phyloP scores from a whole-genome alignment of 1,139 yeast genomes.

The Arxiozyma telluris region DNA sequence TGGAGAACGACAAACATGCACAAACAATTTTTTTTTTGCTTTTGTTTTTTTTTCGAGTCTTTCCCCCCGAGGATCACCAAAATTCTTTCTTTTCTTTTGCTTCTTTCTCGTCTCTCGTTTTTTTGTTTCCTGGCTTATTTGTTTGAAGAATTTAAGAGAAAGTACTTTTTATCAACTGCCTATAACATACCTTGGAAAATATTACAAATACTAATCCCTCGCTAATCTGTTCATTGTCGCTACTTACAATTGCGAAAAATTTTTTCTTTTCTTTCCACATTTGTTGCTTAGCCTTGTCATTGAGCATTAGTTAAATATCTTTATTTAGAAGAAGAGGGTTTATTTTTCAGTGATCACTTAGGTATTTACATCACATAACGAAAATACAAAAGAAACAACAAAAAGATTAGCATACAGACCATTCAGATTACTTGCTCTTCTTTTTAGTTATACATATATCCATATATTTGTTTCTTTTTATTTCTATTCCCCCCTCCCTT shows the following conservation, averaged over 20 bases:
- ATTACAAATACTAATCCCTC: neutral
- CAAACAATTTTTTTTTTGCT: neutral
- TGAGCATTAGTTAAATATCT: no score
- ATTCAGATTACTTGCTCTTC: neutral
- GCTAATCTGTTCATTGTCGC: no score
- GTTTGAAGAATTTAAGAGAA: neutral
- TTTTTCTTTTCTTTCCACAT: neutral
- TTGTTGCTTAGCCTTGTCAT: neutral
- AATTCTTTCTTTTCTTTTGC: neutral
- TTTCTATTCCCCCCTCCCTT: neutral
- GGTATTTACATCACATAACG: neutral
- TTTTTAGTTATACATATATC: neutral
- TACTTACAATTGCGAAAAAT: neutral
- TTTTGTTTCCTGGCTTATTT: neutral
- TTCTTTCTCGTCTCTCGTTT: neutral
- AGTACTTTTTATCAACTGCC: neutral
- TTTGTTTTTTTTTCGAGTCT: neutral
- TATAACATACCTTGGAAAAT: neutral
- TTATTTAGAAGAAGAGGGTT: no score
- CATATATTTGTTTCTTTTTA: neutral
- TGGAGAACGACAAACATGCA: neutral
- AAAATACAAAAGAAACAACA: neutral
- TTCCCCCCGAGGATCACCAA: neutral
- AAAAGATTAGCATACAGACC: neutral
- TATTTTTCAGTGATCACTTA: neutral